Evolutionary conservation across 2,329 filamentous ascomycete genomes (phyloP).

Genomic region (Aspergillus ibericus): DNA sequence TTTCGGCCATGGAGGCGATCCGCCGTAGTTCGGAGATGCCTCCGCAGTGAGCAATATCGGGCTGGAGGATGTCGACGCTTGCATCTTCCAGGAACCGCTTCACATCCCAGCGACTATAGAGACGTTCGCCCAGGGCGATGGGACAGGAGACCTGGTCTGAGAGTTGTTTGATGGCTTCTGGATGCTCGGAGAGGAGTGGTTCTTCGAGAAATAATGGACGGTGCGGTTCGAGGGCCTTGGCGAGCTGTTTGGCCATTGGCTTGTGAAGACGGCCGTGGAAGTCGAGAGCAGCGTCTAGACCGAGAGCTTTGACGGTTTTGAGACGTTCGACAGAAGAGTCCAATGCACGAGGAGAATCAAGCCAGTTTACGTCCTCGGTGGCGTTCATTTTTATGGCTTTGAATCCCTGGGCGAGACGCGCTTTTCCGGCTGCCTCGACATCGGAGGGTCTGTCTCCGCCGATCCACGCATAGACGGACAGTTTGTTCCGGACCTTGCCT

Average conservation of each 20-base stretch:
- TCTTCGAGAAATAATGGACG: conserved; percentile 75
- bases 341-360: conserved; percentile 68
- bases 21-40: conserved; percentile 70
- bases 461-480: conserved; percentile 77
- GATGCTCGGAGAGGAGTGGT: conserved; percentile 68
- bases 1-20: conserved; percentile 70
- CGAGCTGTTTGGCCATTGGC: conserved; percentile 78
- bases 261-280: conserved; percentile 77
- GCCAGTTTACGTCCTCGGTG: conserved; percentile 73
- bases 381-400: conserved; percentile 72
- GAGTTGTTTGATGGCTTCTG: conserved; percentile 64
- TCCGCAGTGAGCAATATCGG: conserved; percentile 70
- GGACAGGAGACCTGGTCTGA: conserved; percentile 59
- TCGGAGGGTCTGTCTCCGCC: conserved; percentile 71
- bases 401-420: conserved; percentile 42
- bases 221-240: conserved; percentile 65
- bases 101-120: conserved; percentile 72
- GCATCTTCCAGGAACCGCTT: conserved; percentile 68
- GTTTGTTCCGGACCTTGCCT: conserved; percentile 67
- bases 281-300: conserved; percentile 72
- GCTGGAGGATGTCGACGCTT: conserved; percentile 70
- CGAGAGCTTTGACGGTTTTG: conserved; percentile 66
- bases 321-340: conserved; percentile 66
- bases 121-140: conserved; percentile 70
- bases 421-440: conserved; percentile 60